A percentile compares a stretch with the other conserved stretches of the same genome.
Evolutionary conservation across 306 rosid genomes (phyloP).

Genomic region (Castanea crenata): DNA sequence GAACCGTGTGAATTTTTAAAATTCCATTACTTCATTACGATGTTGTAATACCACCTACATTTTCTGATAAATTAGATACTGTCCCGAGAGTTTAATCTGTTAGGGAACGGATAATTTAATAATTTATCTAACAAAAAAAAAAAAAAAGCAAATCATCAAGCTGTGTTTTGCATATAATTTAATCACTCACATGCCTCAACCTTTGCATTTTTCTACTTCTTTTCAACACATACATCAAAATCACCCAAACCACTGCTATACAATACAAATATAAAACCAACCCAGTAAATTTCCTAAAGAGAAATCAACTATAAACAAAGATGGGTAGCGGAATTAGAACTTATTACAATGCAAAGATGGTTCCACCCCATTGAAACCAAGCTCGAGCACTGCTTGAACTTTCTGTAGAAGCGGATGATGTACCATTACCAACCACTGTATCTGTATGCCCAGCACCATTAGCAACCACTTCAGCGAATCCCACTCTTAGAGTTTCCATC

Average conservation of each 20-base stretch:
- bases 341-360: slow-evolving; percentile 37
- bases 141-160: no score
- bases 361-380: slow-evolving; percentile 51
- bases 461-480: slow-evolving; percentile 9
- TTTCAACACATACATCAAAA: background rate
- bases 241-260: background rate
- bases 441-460: background rate
- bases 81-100: no score
- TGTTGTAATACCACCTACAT: background rate
- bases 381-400: slow-evolving; percentile 18
- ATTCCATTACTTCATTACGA: background rate
- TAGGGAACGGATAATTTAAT: no score
- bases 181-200: no score
- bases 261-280: background rate
- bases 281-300: background rate
- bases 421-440: background rate
- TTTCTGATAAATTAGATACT: background rate
- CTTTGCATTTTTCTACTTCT: background rate
- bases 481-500: slow-evolving; percentile 16
- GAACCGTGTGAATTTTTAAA: background rate
- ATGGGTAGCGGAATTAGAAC: slow-evolving; percentile 1
- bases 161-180: no score
- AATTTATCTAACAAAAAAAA: no score
- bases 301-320: background rate
- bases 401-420: background rate